Base-by-base conservation (phyloP, 2,329 filamentous ascomycete species). In the Neonectria punicea region DNA sequence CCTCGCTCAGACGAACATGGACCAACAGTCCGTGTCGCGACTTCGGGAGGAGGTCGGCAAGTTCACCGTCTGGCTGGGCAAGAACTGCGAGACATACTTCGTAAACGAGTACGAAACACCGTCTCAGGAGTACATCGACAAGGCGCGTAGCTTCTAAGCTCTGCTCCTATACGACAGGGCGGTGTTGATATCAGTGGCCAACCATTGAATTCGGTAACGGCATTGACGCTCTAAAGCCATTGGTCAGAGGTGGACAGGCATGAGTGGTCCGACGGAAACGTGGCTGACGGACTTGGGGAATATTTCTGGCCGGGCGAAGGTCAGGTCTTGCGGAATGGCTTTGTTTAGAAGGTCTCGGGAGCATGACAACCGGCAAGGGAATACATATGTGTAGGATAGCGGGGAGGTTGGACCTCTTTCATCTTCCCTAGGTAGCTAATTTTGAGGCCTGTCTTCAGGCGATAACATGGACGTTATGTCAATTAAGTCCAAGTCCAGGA, bases 1-100 rank as follows among this genome's bases (percentile, higher is more conserved):
- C 44, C 90, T 98, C 67, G 94, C 94, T 4, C 96, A 99, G 78
- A 99, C 96, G 57, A 98, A 98, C 81, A 97, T 99, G 94, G 96
- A 98, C 75, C 86, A 91, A 58, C 94, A 97, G 78, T 94, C 94
- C 2, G 93, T 97, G 46, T 92, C 91, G 67, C 92, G 94, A 51
- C 88, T 98, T 28, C 91, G 94, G 13, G 93, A 98, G 74, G 96
- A 99, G 78, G 86, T 99, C 16, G 87, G 89, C 71, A 95, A 94
- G 80, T 90, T 99, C 80, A 93, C 91, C 11, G 86, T 89, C 58
- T 99, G 94, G 93, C 85, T 99, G 60, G 88, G 90, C 64, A 92
- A 91, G 72, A 89, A 95, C 74, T 89, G 90, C 14, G 85, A 88
- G 62, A 87, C 87, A 25, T 97, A 96, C 80, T 97, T 99, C 75